Evolutionary conservation across 2,329 filamentous ascomycete species (phyloP).

Genomic region (Monilinia fructigena): DNA sequence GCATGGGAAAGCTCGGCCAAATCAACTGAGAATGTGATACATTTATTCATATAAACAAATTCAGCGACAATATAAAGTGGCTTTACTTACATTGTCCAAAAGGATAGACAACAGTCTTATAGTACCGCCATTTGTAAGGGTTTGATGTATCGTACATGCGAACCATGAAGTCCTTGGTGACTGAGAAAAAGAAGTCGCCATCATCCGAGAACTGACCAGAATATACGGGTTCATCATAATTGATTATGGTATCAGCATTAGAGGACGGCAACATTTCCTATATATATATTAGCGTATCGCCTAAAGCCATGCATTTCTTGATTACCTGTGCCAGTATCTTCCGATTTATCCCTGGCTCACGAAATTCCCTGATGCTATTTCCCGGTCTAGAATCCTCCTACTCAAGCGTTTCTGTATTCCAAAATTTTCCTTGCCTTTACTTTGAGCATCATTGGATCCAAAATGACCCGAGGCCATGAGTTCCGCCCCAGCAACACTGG

Average conservation of each 20-base stretch:
- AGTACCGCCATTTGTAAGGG: slow-evolving; percentile 92
- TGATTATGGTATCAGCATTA: slow-evolving; percentile 79
- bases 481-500: slow-evolving; percentile 71
- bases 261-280: slow-evolving; percentile 75
- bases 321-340: slow-evolving; percentile 66
- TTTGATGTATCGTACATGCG: slow-evolving; percentile 98
- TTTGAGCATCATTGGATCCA: slow-evolving; percentile 62
- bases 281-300: not conserved
- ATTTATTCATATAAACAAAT: not conserved
- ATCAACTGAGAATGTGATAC: not conserved
- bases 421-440: slow-evolving; percentile 32
- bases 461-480: slow-evolving; percentile 84
- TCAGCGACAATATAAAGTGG: not conserved
- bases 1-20: not conserved
- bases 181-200: slow-evolving; percentile 94
- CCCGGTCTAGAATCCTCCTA: slow-evolving; percentile 73
- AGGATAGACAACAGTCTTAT: slow-evolving; percentile 84
- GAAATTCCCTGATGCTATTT: slow-evolving; percentile 69
- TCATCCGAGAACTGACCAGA: slow-evolving; percentile 96
- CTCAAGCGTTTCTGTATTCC: slow-evolving; percentile 56
- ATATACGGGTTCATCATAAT: slow-evolving; percentile 83
- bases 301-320: not conserved
- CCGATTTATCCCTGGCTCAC: slow-evolving; percentile 59
- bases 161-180: slow-evolving; percentile 88
- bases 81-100: slow-evolving; percentile 58